phyloP scores from a whole-genome alignment of 176 grass and related monocot genomes.

The Hsuehochloa calcarea region DNA sequence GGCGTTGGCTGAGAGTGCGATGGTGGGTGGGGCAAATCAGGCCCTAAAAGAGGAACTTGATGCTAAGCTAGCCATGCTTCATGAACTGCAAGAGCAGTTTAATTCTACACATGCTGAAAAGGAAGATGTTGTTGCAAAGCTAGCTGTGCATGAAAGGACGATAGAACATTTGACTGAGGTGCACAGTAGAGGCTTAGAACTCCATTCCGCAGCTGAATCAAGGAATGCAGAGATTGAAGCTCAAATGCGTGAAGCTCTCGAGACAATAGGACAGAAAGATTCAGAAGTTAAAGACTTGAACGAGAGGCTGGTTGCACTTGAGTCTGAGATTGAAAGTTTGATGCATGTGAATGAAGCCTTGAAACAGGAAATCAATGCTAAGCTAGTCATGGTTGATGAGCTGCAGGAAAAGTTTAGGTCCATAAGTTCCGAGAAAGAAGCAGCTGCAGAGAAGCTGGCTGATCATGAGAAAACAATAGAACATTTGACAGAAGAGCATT shows the following conservation, averaged over 20 bases:
- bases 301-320: conserved; percentile 66
- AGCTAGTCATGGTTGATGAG: conserved; percentile 50
- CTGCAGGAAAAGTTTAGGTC: conserved; percentile 44
- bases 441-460: conserved; percentile 37
- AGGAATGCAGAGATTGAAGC: conserved; percentile 49
- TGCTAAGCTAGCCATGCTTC: conserved; percentile 50
- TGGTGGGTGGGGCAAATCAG: conserved; percentile 43
- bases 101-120: conserved; percentile 53
- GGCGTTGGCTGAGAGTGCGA: conserved; percentile 43
- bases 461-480: conserved; percentile 40
- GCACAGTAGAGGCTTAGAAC: conserved; percentile 50
- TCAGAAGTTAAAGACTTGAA: conserved; percentile 58
- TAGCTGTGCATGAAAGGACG: conserved; percentile 47
- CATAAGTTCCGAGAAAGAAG: conserved; percentile 48
- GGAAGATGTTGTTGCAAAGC: conserved; percentile 44
- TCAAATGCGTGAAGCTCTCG: conserved; percentile 50
- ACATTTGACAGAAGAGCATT: conserved; percentile 49
- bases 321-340: conserved; percentile 54
- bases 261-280: conserved; percentile 49
- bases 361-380: conserved; percentile 48
- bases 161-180: conserved; percentile 53
- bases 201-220: conserved; percentile 52
- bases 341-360: conserved; percentile 53
- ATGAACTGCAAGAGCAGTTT: conserved; percentile 56
- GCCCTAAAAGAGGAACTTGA: conserved; percentile 67